Base-by-base conservation (phyloP, 306 rosid genomes). In the Argentina anserina region DNA sequence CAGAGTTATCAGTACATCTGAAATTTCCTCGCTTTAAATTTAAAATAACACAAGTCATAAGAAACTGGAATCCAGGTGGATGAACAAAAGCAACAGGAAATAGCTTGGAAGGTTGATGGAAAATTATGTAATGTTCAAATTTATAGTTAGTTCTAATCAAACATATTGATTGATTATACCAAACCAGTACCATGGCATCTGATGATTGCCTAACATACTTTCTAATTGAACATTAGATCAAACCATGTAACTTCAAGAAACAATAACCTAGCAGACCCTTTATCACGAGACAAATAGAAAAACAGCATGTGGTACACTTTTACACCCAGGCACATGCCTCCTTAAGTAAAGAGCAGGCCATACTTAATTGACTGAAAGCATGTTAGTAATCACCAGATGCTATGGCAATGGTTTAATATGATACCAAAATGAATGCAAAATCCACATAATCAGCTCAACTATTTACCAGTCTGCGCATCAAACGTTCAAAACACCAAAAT, bases 401-500 rank as follows among this genome's bases (percentile, higher is more conserved):
- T 31, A 31, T 68, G 43, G 11, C 6, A 53, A 25, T 37, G 40
- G 21, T 25, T 52, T 55, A 20, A 71, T 17, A 31, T 31, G 58
- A 58, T 21, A 10, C 15, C 52, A 55, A 28, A 40, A 21, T 23
- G 41, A 67, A 39, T 15, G 42, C 9, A 55, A 28, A 28, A 39
- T 31, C 45, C 1, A 18, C n/a, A 71, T 31, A 40, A 17, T 71
- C 33, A 41, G 75, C 29, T 29, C 49, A 80, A 75, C 67, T 55
- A 53, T 5, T 76, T 95, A 95, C 99, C 91, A 91, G 84, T 88
- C 97, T 90, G 80, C 97, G 96, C 99, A 95, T 95, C 78, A 95
- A 63, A 69, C 97, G 97, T 78, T 95, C 99, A 73, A 95, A 95
- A 87, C 99, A 95, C 97, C 97, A 95, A 87, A 95, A 95, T 61